Evolutionary conservation across 768 basidiomycete genomes (phyloP).

Genomic region (Trametes sanguinea): DNA sequence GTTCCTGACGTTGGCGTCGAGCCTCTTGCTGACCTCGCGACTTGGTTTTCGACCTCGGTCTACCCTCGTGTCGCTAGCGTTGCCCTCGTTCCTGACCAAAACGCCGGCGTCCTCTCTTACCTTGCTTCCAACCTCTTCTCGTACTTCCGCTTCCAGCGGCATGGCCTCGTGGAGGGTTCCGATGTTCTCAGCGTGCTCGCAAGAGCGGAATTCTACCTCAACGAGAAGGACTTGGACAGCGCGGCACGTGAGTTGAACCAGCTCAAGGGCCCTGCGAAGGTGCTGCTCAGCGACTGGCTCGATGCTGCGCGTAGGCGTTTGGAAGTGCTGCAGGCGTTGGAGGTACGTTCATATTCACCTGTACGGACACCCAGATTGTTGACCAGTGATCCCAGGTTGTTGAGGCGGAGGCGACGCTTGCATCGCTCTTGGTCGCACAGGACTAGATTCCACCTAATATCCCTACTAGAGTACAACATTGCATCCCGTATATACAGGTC

Average conservation of each 20-base stretch:
- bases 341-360: conserved; percentile 46
- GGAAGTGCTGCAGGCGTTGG: conserved; percentile 90
- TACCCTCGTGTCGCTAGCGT: conserved; percentile 83
- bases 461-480: conserved; percentile 18
- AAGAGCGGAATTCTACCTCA: conserved; percentile 84
- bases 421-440: conserved; percentile 66
- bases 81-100: conserved; percentile 89
- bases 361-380: conserved; percentile 8
- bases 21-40: conserved; percentile 83
- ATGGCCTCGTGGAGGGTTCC: conserved; percentile 74
- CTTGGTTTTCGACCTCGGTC: conserved; percentile 88
- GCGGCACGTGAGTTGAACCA: conserved; percentile 93
- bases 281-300: conserved; percentile 83
- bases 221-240: conserved; percentile 89
- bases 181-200: conserved; percentile 89
- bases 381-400: conserved; percentile 56
- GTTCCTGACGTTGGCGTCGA: conserved; percentile 83
- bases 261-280: conserved; percentile 77
- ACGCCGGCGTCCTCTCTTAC: conserved; percentile 87
- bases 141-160: conserved; percentile 74
- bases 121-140: conserved; percentile 80
- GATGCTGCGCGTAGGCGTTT: conserved; percentile 83
- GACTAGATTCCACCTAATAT: conserved; percentile 29
- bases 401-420: conserved; percentile 80
- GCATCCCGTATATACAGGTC: conserved; percentile 13